Percentiles rank a stretch among this genome's conserved stretches.
Evolutionary conservation across 164 flowering plant genomes (phyloP).

Genomic region (Taxillus chinensis): DNA sequence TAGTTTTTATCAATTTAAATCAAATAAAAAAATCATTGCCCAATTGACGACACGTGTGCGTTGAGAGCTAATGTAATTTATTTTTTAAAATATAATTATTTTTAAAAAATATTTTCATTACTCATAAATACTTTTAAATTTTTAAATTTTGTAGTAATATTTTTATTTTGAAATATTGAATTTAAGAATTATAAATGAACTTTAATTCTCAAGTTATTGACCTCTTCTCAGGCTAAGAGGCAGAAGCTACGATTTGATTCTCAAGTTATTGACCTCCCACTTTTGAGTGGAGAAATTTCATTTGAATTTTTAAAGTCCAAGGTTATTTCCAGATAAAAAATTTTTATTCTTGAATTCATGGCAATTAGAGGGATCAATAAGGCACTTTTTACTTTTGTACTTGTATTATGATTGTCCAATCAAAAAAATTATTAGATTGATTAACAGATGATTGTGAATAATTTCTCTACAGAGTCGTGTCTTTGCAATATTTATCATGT

Average conservation of each 20-base stretch:
- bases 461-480: background rate
- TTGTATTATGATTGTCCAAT: background rate
- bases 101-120: too few species aligned
- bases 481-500: background rate
- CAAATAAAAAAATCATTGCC: too few species aligned
- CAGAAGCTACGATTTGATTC: slow-evolving; percentile 62
- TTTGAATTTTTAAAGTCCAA: slow-evolving; percentile 37
- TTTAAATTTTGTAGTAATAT: background rate
- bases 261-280: slow-evolving; percentile 21
- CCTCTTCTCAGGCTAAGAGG: slow-evolving; percentile 56
- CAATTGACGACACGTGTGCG: too few species aligned
- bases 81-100: too few species aligned
- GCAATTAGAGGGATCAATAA: background rate
- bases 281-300: slow-evolving; percentile 35
- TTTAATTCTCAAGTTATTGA: too few species aligned
- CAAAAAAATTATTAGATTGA: background rate
- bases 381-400: background rate
- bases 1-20: too few species aligned
- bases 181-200: slow-evolving; percentile 46
- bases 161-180: slow-evolving; percentile 6
- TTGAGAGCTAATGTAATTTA: too few species aligned
- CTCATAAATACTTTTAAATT: too few species aligned
- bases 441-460: background rate
- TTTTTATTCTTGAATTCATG: background rate
- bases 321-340: slow-evolving; percentile 25